phyloP scores from a whole-genome alignment of 768 basidiomycete genomes.

The Suillus ampliporus region DNA sequence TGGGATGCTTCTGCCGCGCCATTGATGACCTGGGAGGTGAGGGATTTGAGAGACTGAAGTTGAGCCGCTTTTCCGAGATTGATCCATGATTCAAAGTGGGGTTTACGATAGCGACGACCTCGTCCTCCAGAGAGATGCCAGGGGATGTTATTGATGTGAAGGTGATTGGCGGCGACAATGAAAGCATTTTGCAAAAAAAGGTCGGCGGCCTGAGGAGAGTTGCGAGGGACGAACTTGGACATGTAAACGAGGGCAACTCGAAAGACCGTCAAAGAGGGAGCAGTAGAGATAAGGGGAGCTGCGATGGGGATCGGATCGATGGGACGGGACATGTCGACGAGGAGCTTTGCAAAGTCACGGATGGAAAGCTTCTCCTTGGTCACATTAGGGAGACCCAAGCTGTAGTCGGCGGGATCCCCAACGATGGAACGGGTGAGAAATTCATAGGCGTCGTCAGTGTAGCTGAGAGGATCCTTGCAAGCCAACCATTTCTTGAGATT shows the following conservation, averaged over 20 bases:
- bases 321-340: not conserved
- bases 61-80: not conserved
- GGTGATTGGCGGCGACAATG: not conserved
- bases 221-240: not conserved
- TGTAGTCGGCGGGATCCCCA: not conserved
- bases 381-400: not conserved
- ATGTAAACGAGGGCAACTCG: not conserved
- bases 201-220: no score
- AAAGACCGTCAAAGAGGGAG: no score
- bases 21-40: no score
- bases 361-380: not conserved
- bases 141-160: not conserved
- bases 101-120: not conserved
- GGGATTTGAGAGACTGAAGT: no score
- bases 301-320: no score
- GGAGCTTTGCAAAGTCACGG: not conserved
- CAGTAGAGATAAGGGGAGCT: no score
- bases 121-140: not conserved
- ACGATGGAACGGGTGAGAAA: not conserved
- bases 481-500: not conserved
- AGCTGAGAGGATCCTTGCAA: not conserved
- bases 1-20: not conserved
- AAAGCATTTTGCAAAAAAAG: no score
- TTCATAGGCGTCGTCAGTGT: not conserved
- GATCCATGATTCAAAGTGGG: not conserved